Evolutionary conservation across 176 grass and related monocot genomes (phyloP), one percentile per base, ranked within the genome.

Genomic region (Puya raimondii): DNA sequence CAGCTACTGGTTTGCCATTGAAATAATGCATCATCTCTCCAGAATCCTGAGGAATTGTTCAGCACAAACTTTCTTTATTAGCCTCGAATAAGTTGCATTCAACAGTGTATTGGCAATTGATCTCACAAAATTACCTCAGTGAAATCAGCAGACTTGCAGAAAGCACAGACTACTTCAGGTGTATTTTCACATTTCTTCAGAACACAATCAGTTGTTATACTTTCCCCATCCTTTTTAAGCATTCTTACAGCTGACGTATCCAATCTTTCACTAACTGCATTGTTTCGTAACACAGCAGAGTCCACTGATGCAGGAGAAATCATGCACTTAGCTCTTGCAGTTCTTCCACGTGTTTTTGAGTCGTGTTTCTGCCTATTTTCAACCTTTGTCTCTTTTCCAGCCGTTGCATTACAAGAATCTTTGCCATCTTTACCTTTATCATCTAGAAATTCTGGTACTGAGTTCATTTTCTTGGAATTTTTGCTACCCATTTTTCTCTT

Each of bases 21-120:
- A 80, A 71, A 75, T 92, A 96, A 65, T 96, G 81, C 73, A 89
- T 81, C 84, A 96, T 96, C 73, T 92, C 86, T 51, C 88, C 92
- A 85, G 92, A 92, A 21, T 69, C 83, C 92, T 96, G 76, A 10
- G 27, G 51, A 58, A 71, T 74, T 73, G 11, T 63, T 74, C 49
- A 22, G 14, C 53, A n/a, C 12, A 56, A 13, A 56, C 0, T 56
- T 56, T n/a, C 33, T 42, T 42, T 42, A 42, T 42, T 42, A 42
- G 33, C 33, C 33, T 42, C 7, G 5, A 17, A 18, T 4, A 59
- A 20, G 20, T 59, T 1, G n/a, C 54, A 59, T 0, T 21, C 20
- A 18, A 21, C 15, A 59, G 54, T 17, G 15, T 17, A 21, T 21
- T 59, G 8, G n/a, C 11, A 16, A 20, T 59, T n/a, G 20, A 59